Percentiles rank a stretch among this genome's conserved stretches.
These are phyloP conservation scores for Citropsis articulata DNA, from an alignment of 345 rosid species.

Conservation along the genomic window DNA sequence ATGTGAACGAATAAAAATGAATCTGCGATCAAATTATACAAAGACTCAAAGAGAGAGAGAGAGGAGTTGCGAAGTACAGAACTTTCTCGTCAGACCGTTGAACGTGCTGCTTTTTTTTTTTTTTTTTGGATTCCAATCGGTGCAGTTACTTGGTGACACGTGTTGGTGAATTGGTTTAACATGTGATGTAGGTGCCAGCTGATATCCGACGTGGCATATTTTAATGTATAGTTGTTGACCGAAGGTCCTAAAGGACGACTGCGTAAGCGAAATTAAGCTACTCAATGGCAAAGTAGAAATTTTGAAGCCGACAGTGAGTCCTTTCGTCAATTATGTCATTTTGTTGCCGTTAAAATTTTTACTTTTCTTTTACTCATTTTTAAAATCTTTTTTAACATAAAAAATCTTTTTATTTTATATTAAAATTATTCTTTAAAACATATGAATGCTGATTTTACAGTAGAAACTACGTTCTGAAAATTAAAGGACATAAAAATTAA, in stretches of 20 bases:
- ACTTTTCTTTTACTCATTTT: too few species aligned
- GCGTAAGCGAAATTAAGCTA: neutral
- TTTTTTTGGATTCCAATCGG: neutral
- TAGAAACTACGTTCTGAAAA: too few species aligned
- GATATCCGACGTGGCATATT: neutral
- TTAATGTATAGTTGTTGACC: neutral
- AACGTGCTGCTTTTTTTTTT: neutral
- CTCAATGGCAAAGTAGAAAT: neutral
- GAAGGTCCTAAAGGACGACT: neutral
- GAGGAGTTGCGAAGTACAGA: constrained; percentile 3
- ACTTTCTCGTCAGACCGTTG: constrained; percentile 13
- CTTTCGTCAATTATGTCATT: neutral
- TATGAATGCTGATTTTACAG: too few species aligned
- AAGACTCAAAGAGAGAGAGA: neutral
- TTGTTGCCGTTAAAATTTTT: too few species aligned
- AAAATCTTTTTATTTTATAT: too few species aligned
- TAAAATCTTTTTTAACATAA: too few species aligned
- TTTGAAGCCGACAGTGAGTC: neutral
- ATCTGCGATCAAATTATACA: neutral
- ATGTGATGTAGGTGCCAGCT: too few species aligned
- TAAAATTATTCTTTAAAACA: too few species aligned
- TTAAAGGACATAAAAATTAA: too few species aligned
- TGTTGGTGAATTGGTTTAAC: too few species aligned
- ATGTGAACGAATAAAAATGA: neutral
- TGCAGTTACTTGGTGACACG: too few species aligned